phyloP scores from a whole-genome alignment of 805 yeast species.

The Blastobotrys robertii region DNA sequence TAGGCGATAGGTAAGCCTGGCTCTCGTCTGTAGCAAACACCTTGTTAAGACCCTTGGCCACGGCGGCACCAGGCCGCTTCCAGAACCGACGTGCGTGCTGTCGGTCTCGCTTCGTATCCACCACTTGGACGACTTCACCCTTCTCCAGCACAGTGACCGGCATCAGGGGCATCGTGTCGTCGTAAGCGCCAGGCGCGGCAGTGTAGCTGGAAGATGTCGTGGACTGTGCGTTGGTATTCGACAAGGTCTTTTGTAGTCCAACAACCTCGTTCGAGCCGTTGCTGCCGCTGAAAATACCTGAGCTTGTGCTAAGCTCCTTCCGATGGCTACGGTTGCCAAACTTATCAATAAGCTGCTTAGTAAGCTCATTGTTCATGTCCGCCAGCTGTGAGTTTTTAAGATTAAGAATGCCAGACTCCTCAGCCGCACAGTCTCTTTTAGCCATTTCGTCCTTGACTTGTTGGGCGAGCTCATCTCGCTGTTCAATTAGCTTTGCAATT shows the following conservation, averaged over 20 bases:
- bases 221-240: neutral
- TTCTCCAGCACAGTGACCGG: slow-evolving; percentile 21
- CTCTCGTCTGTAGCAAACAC: slow-evolving; percentile 23
- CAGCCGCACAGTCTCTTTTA: slow-evolving; percentile 20
- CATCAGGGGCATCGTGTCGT: slow-evolving; percentile 14
- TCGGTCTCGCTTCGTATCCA: slow-evolving; percentile 16
- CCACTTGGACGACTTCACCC: slow-evolving; percentile 14
- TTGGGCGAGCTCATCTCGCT: slow-evolving; percentile 21
- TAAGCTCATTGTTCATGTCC: slow-evolving; percentile 30
- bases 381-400: slow-evolving; percentile 28
- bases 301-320: neutral
- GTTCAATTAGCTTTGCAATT: slow-evolving; percentile 27
- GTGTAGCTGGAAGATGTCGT: neutral
- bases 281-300: neutral
- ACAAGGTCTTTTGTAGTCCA: neutral
- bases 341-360: slow-evolving; percentile 27
- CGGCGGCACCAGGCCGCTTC: slow-evolving; percentile 29
- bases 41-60: slow-evolving; percentile 29
- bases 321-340: slow-evolving; percentile 11
- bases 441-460: slow-evolving; percentile 22
- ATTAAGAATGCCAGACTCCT: slow-evolving; percentile 25
- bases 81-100: slow-evolving; percentile 23
- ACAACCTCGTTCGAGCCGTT: neutral
- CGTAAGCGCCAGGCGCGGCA: neutral
- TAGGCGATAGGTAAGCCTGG: neutral